phyloP scores from a whole-genome alignment of 306 rosid genomes.

The Senna tora region DNA sequence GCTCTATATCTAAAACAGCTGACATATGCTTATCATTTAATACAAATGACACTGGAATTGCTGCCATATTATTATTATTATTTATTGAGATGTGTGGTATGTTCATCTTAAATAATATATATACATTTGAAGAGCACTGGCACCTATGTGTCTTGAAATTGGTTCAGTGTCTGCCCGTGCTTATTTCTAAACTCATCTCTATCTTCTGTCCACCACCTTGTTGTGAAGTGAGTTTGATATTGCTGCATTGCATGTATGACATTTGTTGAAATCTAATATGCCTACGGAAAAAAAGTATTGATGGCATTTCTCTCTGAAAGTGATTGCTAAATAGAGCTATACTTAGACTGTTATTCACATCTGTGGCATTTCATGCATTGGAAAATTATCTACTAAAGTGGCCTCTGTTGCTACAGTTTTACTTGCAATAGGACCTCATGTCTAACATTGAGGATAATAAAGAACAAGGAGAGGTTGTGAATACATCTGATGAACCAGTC shows the following conservation, averaged over 20 bases:
- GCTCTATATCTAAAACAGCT: not conserved
- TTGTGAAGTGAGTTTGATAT: conserved; percentile 17
- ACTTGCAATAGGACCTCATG: conserved; percentile 47
- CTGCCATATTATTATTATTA: not conserved
- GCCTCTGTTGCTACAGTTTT: conserved; percentile 47
- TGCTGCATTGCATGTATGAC: not conserved
- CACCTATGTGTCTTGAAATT: conserved; percentile 1
- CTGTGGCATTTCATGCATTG: conserved; percentile 17
- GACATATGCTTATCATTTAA: not conserved
- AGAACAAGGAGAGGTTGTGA: conserved; percentile 50
- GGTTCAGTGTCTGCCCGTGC: not conserved
- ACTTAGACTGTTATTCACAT: conserved; percentile 9
- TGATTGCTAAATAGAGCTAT: not conserved
- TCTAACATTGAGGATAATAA: conserved; percentile 64
- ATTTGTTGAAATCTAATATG: conserved; percentile 8
- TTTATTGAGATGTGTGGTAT: conserved; percentile 5
- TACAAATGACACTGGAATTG: not conserved
- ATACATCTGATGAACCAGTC: conserved; percentile 46
- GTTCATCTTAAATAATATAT: not conserved
- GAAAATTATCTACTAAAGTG: conserved; percentile 29
- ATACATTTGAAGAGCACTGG: conserved; percentile 4
- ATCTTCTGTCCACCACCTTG: not conserved
- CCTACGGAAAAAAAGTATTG: conserved; percentile 6
- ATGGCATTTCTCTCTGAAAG: conserved; percentile 17
- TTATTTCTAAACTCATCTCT: conserved; percentile 20